phyloP scores from a whole-genome alignment of 495 filamentous ascomycete genomes.

The Paragyromitra xinjiangensis region DNA sequence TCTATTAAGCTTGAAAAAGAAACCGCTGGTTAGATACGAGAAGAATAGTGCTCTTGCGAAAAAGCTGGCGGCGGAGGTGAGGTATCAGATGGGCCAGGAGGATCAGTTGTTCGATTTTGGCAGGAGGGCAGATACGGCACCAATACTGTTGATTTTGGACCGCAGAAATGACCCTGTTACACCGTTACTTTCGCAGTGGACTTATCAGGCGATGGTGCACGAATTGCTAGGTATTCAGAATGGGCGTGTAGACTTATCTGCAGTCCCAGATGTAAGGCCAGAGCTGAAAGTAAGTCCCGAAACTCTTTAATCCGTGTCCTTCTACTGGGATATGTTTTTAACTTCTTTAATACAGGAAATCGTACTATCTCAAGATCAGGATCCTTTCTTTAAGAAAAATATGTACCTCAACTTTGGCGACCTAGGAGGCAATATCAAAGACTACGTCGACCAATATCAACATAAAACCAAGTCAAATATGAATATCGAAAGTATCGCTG shows the following conservation, averaged over 20 bases:
- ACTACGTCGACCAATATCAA: constrained; percentile 98
- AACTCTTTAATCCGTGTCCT: too few species aligned
- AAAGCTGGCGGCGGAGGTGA: constrained; percentile 83
- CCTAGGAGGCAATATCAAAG: constrained; percentile 95
- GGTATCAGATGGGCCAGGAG: constrained; percentile 90
- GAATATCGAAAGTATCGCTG: constrained; percentile 93
- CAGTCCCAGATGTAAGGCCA: constrained; percentile 85
- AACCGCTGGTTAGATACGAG: constrained; percentile 91
- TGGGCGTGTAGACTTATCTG: constrained; percentile 84
- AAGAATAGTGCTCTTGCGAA: constrained; percentile 90
- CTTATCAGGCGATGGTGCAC: constrained; percentile 99
- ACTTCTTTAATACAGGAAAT: constrained; percentile 68
- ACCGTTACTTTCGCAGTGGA: constrained; percentile 96
- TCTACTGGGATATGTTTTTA: not conserved
- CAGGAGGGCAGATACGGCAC: constrained; percentile 90
- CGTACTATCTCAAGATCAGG: constrained; percentile 94
- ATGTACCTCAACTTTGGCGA: constrained; percentile 99
- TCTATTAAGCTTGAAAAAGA: constrained; percentile 90
- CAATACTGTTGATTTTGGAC: constrained; percentile 89
- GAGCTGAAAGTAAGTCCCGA: constrained; percentile 70
- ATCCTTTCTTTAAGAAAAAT: constrained; percentile 99
- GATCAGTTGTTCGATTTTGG: constrained; percentile 95
- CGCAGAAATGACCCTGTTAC: constrained; percentile 94
- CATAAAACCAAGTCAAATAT: constrained; percentile 90
- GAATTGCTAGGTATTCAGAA: constrained; percentile 93